Percentiles rank a stretch among this genome's conserved stretches.
Conservation (phyloP, 805 yeast species). For the Cyberlindnera misumaiensis region DNA sequence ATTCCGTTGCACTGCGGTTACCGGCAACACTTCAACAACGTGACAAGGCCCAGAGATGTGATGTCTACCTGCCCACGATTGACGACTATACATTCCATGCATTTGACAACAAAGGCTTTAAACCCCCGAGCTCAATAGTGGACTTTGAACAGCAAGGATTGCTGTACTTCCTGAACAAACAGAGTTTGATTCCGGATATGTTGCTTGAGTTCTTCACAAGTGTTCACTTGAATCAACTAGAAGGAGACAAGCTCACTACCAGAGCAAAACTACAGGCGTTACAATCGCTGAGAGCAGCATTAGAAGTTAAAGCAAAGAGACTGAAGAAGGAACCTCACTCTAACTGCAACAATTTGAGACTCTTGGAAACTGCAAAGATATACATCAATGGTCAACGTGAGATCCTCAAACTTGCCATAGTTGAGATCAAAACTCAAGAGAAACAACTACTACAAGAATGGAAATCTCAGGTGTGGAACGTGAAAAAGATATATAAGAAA, state of each 20-base stretch:
- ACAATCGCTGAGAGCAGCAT: constrained; percentile 45
- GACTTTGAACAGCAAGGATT: constrained; percentile 24
- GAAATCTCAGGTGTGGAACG: constrained; percentile 38
- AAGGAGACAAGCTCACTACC: constrained; percentile 27
- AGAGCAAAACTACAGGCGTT: constrained; percentile 55
- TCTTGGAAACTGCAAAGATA: constrained; percentile 28
- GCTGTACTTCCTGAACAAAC: constrained; percentile 26
- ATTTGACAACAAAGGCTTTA: constrained; percentile 19
- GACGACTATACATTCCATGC: constrained; percentile 37
- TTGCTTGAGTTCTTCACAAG: constrained; percentile 27
- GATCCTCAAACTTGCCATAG: constrained; percentile 38
- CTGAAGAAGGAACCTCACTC: constrained; percentile 8
- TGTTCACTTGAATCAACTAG: constrained; percentile 30
- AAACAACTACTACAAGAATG: constrained; percentile 38
- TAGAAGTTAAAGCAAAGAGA: constrained; percentile 39
- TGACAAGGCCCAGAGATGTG: constrained; percentile 27
- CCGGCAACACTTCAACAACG: constrained; percentile 31
- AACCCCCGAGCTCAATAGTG: constrained; percentile 5
- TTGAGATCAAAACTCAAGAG: constrained; percentile 41
- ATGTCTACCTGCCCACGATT: constrained; percentile 31
- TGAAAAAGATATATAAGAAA: constrained; percentile 44
- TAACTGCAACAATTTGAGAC: constrained; percentile 8
- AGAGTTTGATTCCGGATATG: constrained; percentile 15
- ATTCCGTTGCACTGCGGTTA: constrained; percentile 56
- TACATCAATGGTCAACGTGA: constrained; percentile 46